Base-by-base conservation (phyloP, 1,284 basidiomycete species). In the Ceratobasidium sp. region DNA sequence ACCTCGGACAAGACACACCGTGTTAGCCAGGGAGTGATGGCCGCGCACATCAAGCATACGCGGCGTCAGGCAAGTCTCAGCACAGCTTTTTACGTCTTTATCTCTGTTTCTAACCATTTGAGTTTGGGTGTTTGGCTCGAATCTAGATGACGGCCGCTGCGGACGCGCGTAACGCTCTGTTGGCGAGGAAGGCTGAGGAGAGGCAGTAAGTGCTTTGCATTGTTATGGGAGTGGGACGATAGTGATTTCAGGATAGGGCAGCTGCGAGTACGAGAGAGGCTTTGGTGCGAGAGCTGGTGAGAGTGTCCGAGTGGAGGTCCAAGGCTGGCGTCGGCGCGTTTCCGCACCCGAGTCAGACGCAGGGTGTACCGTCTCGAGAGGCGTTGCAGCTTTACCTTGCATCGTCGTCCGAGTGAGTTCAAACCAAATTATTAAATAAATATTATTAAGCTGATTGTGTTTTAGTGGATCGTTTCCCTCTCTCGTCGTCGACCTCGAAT, bases 1-100 rank as follows among this genome's bases (percentile, higher is more conserved):
- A 69, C 33, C 67, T 53, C 67, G 15, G 13, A 33, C 33, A 33
- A 42, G 40, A 69, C 67, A 15, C 10, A 26, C 55, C 20, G n/a
- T 33, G 33, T 33, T n/a, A n/a, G 7, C n/a, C n/a, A 15, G 26
- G 28, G 68, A 28, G 26, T 33, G 55, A 75, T 75, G 71, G 71
- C 70, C 6, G 55, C 56, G 20, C 70, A 73, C 40, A 73, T 73
- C 70, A 73, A 73, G 70, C 70, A 73, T 40, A 73, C 70, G 23
- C 70, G 70, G 58, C 70, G 70, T 61, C 70, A 73, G 42, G 67
- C 46, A n/a, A 67, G 51, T 56, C 51, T 1, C 2, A 2, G 33
- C 33, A 33, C 33, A 33, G 33, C 33, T 33, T 33, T 33, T 33
- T 33, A 33, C 33, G 33, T 23, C 40, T n/a, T 6, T n/a, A 13